Percentiles rank a stretch among this genome's conserved stretches.
Conservation (phyloP, 139 green algal genomes). For the Chlamydomonas urium region DNA sequence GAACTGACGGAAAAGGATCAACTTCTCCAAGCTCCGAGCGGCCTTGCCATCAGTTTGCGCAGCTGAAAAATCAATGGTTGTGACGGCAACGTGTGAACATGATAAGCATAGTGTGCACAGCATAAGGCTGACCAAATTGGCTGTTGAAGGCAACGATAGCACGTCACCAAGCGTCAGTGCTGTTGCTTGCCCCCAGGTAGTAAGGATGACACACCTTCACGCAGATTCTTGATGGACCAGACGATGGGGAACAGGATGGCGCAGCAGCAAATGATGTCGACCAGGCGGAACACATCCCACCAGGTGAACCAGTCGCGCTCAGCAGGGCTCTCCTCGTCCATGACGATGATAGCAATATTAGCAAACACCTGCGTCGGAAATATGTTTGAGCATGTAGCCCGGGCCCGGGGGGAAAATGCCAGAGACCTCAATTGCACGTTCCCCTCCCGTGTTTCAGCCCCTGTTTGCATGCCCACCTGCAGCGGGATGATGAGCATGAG, state of each 20-base stretch:
- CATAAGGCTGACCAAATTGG: not conserved
- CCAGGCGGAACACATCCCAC: slow-evolving; percentile 89
- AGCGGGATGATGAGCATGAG: slow-evolving; percentile 93
- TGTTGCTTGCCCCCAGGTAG: slow-evolving; percentile 6
- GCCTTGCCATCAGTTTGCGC: slow-evolving; percentile 60
- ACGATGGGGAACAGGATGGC: slow-evolving; percentile 97
- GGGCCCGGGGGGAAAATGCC: too few relatives aligned
- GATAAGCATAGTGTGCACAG: not conserved
- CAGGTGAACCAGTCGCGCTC: slow-evolving; percentile 85
- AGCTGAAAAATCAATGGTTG: too few relatives aligned
- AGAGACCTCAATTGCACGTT: too few relatives aligned
- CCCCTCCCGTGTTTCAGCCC: too few relatives aligned
- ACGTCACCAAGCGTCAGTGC: not conserved
- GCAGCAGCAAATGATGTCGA: slow-evolving; percentile 98
- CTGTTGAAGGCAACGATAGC: too few relatives aligned
- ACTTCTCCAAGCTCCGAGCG: slow-evolving; percentile 75
- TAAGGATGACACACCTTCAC: slow-evolving; percentile 38
- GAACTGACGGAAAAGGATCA: slow-evolving; percentile 90
- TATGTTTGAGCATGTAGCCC: too few relatives aligned
- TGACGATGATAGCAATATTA: slow-evolving; percentile 89
- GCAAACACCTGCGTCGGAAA: slow-evolving; percentile 85
- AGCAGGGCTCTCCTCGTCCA: slow-evolving; percentile 79
- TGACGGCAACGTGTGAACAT: slow-evolving; percentile 13
- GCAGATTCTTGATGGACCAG: slow-evolving; percentile 89
- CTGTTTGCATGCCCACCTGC: slow-evolving; percentile 50